A percentile compares a stretch with the other conserved stretches of the same genome.
Conservation (phyloP, 768 basidiomycete species). For the Suillus ampliporus region DNA sequence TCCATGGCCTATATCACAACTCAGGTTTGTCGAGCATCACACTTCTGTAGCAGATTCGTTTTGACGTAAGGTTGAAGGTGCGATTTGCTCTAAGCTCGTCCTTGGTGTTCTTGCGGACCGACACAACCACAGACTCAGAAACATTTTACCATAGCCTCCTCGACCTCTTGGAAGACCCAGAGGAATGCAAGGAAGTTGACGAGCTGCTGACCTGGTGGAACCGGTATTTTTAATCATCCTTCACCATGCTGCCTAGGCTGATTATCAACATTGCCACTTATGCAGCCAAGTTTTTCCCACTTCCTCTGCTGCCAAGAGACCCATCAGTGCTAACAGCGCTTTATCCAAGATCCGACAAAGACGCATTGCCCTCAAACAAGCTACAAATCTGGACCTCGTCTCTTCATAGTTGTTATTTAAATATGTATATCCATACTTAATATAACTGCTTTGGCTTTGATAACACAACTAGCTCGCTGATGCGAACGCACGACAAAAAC, state of each 20-base stretch:
- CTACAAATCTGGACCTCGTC: no score
- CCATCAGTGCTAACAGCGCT: constrained; percentile 4
- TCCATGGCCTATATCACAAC: no score
- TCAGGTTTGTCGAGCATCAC: no score
- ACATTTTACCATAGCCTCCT: constrained; percentile 24
- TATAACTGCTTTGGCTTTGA: no score
- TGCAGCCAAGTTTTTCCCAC: constrained; percentile 6
- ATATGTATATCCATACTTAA: no score
- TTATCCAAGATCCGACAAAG: constrained; percentile 3
- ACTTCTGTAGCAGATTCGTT: no score
- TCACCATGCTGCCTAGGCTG: neutral
- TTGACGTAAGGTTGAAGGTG: constrained; percentile 12
- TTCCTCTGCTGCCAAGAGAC: constrained; percentile 4
- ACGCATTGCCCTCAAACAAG: neutral
- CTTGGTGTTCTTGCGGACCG: constrained; percentile 23
- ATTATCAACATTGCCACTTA: no score
- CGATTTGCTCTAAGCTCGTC: constrained; percentile 26
- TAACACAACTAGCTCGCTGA: no score
- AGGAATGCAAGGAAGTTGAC: constrained; percentile 22
- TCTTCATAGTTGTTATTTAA: no score
- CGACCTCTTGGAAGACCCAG: constrained; percentile 23
- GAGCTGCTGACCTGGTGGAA: constrained; percentile 21
- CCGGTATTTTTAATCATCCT: constrained; percentile 10
- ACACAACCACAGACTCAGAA: constrained; percentile 25
- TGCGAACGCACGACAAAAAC: no score